These are phyloP conservation scores for Trypethelium eluteriae DNA, from an alignment of 495 filamentous ascomycete genomes.

Conservation along the genomic window DNA sequence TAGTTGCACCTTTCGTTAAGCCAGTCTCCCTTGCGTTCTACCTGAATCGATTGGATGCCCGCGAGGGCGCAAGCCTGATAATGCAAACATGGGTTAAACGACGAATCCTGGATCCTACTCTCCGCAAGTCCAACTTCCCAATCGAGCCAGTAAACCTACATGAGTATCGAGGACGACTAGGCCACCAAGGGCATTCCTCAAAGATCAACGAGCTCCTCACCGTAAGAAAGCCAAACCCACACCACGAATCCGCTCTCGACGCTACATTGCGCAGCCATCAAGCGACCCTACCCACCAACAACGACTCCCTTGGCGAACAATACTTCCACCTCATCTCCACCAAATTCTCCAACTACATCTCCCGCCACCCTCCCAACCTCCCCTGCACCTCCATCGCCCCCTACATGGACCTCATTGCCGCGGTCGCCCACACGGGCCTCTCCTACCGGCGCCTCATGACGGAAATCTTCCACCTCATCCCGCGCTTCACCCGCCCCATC, in stretches of 20 bases:
- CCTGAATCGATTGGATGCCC: background rate
- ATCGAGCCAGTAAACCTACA: background rate
- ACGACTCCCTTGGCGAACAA: background rate
- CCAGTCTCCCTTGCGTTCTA: background rate
- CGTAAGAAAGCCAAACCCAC: background rate
- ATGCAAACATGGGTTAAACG: constrained; percentile 8
- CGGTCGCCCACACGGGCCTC: constrained; percentile 6
- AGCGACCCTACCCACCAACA: background rate
- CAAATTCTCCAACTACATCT: background rate
- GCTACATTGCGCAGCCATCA: background rate
- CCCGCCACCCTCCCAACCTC: background rate
- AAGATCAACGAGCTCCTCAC: constrained; percentile 1
- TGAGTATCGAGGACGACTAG: constrained; percentile 2
- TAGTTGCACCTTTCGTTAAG: background rate
- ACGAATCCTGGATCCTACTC: background rate
- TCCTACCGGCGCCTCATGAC: constrained; percentile 10
- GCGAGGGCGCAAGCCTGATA: background rate
- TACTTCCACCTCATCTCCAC: constrained; percentile 1
- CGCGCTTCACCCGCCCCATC: background rate
- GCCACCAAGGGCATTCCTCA: background rate
- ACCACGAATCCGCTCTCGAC: background rate
- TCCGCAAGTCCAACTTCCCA: background rate
- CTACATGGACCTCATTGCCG: constrained; percentile 10
- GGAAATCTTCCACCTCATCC: constrained; percentile 7
- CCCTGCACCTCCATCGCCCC: background rate